phyloP scores from a whole-genome alignment of 768 basidiomycete species.

The Trametes punicea region DNA sequence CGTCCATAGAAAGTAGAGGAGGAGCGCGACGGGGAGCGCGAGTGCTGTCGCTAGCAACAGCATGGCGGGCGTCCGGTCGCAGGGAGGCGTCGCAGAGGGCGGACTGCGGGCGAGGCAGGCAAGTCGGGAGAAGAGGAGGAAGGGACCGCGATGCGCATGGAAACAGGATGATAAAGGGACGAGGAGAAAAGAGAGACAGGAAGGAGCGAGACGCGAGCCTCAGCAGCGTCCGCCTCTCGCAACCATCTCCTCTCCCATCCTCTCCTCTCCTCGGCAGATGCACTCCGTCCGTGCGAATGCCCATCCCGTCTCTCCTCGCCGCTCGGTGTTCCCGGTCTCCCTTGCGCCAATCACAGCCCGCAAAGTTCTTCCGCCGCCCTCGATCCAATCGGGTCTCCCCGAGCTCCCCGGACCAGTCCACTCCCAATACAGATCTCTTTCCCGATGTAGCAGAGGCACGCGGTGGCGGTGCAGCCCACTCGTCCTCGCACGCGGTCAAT shows the following conservation, averaged over 20 bases:
- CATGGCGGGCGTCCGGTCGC: background rate
- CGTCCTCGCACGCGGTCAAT: too few species aligned
- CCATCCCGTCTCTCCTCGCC: too few species aligned
- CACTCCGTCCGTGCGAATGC: too few species aligned
- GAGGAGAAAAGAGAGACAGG: background rate
- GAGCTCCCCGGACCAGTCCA: too few species aligned
- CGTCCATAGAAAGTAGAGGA: constrained; percentile 33
- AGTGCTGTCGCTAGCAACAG: constrained; percentile 6
- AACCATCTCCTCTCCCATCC: constrained; percentile 2
- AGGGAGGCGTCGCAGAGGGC: background rate
- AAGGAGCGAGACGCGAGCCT: background rate
- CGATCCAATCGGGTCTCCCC: too few species aligned
- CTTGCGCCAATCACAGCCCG: too few species aligned
- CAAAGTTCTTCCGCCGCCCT: too few species aligned
- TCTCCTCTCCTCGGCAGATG: too few species aligned
- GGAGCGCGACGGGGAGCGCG: constrained; percentile 20
- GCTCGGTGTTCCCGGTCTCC: too few species aligned
- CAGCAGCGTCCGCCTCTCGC: background rate
- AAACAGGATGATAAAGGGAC: constrained; percentile 18
- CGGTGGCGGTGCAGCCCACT: too few species aligned
- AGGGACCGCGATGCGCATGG: constrained; percentile 5
- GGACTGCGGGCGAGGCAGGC: background rate
- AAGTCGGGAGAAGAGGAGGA: constrained; percentile 10
- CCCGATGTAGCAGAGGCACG: too few species aligned
- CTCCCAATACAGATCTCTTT: too few species aligned